Evolutionary conservation across 2,329 filamentous ascomycete genomes (phyloP), one percentile per base, ranked within the genome.

Genomic region (Aspergillus jensenii): DNA sequence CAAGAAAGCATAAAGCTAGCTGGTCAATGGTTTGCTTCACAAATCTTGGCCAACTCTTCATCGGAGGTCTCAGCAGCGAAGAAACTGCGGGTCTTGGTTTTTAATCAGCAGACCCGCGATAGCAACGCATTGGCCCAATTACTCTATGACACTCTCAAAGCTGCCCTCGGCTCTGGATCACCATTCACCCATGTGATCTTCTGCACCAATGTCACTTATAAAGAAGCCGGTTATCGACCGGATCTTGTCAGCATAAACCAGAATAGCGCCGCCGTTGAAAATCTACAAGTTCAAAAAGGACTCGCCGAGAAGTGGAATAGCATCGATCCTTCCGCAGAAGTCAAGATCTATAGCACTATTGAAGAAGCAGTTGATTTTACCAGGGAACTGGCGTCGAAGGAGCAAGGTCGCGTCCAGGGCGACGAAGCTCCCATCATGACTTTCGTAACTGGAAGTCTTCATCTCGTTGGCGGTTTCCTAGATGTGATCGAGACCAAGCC

Each of bases 101-200:
- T 98, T 81, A 97, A 97, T 74, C 93, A 97, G 74, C 91, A 96
- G 70, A 91, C 91, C 9, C 85, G 92, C 33, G 87, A 96, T 68
- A 90, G 90, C 5, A 76, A 79, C 4, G 79, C 83, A 15, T 81
- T 96, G 1, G 83, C 93, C 2, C 76, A 76, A 33, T 82, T 81
- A 0, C 78, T 96, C 2, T 80, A 91, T 56, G 71, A 78, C 9
- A 85, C 84, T 2, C 77, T 90, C 52, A 68, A 73, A 46, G 60
- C 75, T 55, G 68, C 76, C 56, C 49, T 80, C 54, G 49, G 74
- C 59, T 66, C 75, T 41, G 67, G 66, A 47, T 73, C 72, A 39
- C 74, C 81, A 0, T 96, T 97, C 71, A 83, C 84, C 2, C 83
- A 90, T 59, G 91, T 87, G 11, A 79, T 96, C 6, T 96, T 96